Evolutionary conservation across 495 filamentous ascomycete genomes (phyloP).

Genomic region (Tricharina praecox): DNA sequence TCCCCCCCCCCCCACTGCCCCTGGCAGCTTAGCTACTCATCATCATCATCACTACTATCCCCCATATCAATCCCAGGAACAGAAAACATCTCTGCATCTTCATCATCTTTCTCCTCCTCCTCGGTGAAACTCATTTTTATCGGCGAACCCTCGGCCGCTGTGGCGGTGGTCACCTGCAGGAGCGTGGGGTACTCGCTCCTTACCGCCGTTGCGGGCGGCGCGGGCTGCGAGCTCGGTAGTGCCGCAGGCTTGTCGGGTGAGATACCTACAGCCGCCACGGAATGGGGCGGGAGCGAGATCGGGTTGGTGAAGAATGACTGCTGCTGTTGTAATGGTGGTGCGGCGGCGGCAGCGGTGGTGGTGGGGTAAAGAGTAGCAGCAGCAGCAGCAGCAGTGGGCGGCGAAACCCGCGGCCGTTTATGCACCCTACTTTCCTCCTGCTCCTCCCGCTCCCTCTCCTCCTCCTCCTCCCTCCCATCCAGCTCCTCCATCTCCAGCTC

Average conservation of each 20-base stretch:
- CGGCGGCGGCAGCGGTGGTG: background rate
- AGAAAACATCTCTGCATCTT: background rate
- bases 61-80: background rate
- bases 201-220: background rate
- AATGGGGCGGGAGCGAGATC: background rate
- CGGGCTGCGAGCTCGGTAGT: background rate
- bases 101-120: background rate
- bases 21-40: too few relatives aligned
- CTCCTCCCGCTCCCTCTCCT: background rate
- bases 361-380: background rate
- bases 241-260: too few relatives aligned
- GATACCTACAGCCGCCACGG: background rate
- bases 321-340: too few relatives aligned
- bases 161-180: background rate
- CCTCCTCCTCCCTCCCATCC: background rate
- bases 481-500: background rate
- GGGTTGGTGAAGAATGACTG: background rate
- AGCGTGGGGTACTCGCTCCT: background rate
- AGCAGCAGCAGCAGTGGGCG: background rate
- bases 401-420: background rate
- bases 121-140: background rate
- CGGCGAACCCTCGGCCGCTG: background rate
- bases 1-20: too few relatives aligned
- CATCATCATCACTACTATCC: background rate
- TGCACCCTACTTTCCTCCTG: background rate